Percentiles rank a stretch among this genome's conserved stretches.
These are phyloP conservation scores for Corymbia citriodora DNA, from an alignment of 441 rosid genomes.

Conservation along the genomic window DNA sequence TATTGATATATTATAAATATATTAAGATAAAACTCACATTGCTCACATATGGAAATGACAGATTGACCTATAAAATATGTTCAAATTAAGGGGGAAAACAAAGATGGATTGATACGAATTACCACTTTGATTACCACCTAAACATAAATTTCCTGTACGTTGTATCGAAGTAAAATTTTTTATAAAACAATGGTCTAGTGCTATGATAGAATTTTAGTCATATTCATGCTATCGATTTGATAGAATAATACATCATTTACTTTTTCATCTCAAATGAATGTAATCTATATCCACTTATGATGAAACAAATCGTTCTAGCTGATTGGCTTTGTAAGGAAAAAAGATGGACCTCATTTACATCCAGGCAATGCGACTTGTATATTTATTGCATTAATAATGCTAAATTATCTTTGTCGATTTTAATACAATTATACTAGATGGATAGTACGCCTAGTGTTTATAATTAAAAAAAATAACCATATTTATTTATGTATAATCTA, in stretches of 20 bases:
- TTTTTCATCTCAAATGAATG: not conserved
- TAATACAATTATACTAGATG: fast-evolving
- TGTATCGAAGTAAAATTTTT: not conserved
- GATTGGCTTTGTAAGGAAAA: not conserved
- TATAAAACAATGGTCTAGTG: not conserved
- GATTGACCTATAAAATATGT: not conserved
- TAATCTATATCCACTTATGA: not conserved
- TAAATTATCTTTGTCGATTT: too few species aligned
- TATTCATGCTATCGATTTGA: too few species aligned
- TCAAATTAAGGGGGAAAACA: not conserved
- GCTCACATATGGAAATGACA: not conserved
- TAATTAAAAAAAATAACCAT: not conserved
- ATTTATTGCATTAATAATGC: too few species aligned
- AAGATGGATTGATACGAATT: not conserved
- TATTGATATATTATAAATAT: too few species aligned
- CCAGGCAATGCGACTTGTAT: not conserved
- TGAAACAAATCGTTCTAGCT: not conserved
- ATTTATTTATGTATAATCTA: not conserved
- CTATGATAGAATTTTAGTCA: not conserved
- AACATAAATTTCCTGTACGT: not conserved
- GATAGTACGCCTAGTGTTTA: not conserved
- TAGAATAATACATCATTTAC: not conserved
- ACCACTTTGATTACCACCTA: not conserved
- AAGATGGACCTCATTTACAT: not conserved
- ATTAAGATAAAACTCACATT: not conserved